A percentile compares a stretch with the other conserved stretches of the same genome.
Evolutionary conservation across 257 asterid species (phyloP).

Genomic region (Solanum verrucosum): DNA sequence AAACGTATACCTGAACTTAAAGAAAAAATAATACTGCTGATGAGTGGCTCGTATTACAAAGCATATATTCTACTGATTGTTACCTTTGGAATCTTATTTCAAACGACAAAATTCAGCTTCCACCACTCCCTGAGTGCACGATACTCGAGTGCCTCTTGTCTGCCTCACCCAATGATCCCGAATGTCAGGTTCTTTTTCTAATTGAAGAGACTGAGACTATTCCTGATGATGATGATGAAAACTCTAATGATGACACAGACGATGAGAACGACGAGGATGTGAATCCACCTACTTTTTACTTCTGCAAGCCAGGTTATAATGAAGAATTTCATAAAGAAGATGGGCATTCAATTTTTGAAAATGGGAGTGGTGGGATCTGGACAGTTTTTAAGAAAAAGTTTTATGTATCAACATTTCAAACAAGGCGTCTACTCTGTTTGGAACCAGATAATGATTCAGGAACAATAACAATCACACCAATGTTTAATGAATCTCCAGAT

Average conservation of each 20-base stretch:
- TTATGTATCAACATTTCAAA: background rate
- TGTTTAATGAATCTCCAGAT: background rate
- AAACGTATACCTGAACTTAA: background rate
- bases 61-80: background rate
- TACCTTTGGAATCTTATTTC: background rate
- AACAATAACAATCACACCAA: background rate
- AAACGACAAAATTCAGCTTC: background rate
- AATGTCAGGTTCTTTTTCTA: background rate
- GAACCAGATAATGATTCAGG: background rate
- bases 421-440: background rate
- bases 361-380: fast-evolving
- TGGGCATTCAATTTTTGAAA: background rate
- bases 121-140: background rate
- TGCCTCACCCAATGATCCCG: background rate
- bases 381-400: background rate
- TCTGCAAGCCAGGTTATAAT: background rate
- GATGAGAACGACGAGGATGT: background rate
- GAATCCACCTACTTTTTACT: too few species aligned
- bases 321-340: background rate
- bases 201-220: background rate
- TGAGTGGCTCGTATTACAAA: background rate
- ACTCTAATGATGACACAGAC: too few species aligned
- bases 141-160: background rate
- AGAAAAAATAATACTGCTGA: background rate
- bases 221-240: background rate